These are phyloP conservation scores for Saturnispora sekii DNA, from an alignment of 805 yeast species.

Conservation along the genomic window DNA sequence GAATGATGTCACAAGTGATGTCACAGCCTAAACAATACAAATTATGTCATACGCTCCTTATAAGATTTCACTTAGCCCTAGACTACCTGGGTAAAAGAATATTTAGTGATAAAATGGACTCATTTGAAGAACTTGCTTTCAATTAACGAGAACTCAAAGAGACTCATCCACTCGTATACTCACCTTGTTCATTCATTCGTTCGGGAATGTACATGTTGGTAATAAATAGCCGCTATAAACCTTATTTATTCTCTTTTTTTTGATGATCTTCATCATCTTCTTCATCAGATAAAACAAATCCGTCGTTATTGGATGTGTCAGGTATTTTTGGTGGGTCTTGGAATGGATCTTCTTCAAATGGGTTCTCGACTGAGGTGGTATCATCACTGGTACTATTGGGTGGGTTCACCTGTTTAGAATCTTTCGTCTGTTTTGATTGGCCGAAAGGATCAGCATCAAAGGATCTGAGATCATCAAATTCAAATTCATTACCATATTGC, in stretches of 20 bases:
- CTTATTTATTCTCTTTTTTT: background rate
- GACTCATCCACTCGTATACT: no score
- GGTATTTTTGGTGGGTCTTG: constrained; percentile 12
- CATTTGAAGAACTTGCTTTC: no score
- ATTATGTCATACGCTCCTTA: no score
- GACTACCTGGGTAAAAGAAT: no score
- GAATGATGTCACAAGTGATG: no score
- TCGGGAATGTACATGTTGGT: no score
- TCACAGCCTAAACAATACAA: no score
- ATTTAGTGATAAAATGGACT: no score
- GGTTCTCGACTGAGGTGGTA: constrained; percentile 16
- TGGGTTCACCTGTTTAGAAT: constrained; percentile 5
- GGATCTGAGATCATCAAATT: constrained; percentile 47
- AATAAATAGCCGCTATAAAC: background rate
- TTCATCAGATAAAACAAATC: constrained; percentile 24
- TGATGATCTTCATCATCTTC: constrained; percentile 16
- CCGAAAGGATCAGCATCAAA: constrained; percentile 28
- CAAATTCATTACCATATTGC: constrained; percentile 44
- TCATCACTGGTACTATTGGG: background rate
- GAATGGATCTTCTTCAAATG: constrained; percentile 23
- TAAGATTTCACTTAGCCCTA: no score
- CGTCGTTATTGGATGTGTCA: constrained; percentile 17
- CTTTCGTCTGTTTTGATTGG: constrained; percentile 2
- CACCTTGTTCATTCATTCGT: no score
- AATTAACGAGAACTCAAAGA: no score